Base-by-base conservation (phyloP, 2,329 filamentous ascomycete species). In the Botrytis byssoidea region DNA sequence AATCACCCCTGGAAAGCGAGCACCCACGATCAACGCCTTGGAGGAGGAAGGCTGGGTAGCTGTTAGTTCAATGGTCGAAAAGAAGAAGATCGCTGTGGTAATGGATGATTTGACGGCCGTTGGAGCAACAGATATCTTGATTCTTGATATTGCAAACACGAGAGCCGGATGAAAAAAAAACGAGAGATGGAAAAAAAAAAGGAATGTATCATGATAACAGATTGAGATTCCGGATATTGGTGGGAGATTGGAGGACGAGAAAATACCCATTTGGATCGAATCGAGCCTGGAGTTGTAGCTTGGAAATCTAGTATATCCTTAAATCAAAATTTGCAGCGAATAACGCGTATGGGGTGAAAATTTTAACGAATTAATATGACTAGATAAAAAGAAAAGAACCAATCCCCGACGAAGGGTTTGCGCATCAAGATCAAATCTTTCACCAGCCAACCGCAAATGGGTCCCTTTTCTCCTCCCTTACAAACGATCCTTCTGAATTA, bases 1-100 rank as follows among this genome's bases (percentile, higher is more conserved):
- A 78, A 93, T 98, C 81, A 98, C 96, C 0, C 96, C 96, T 0
- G 96, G 96, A 75, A 97, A 96, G 85, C 92, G 96, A 69, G 95
- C 96, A 3, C 93, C 96, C 3, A 98, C 95, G 3, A 88, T 98
- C 78, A 98, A 93, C n/a, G 86, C 92, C 25, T 86, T 99, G 4
- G 95, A 65, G 18, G 44, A 51, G 59, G 69, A 64, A 51, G 60
- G 73, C 8, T 78, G 77, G 77, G 77, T 78, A 7, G 77, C 76
- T 64, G 77, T 78, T 37, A 78, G 78, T 72, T 74, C 75, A 20
- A 79, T 78, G 77, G 77, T 79, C 10, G 79, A 81, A 64, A 82
- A 81, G 76, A 82, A 82, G 76, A 78, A 77, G 61, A 81, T 82
- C 51, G 80, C 81, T 35, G 78, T 77, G 8, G 80, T 81, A 4